Evolutionary conservation across 2,329 filamentous ascomycete species (phyloP), one percentile per base, ranked within the genome.

Genomic region (Leptographium procerum): DNA sequence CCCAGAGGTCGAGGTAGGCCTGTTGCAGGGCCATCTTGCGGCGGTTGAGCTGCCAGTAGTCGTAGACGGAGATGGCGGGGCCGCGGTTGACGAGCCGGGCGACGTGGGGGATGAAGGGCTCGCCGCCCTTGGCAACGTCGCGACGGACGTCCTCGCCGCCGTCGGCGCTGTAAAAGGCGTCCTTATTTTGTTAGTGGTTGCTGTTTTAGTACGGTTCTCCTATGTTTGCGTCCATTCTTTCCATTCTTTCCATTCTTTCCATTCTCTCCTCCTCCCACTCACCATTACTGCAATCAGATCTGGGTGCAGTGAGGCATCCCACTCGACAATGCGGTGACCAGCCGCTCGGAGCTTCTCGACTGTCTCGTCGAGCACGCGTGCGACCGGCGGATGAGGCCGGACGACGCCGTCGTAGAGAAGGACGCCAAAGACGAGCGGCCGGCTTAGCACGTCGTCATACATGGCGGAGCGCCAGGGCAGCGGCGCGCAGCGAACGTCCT

Each of bases 41-140:
- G 60, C 73, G 80, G 68, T 86, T 86, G 8, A 87, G 72, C 63
- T 86, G 82, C 84, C 83, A 87, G 68, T 87, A 87, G 5, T 83
- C 73, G 59, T 81, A 85, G 0, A 86, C 81, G 0, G 80, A 83
- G 16, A 86, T 80, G 1, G 81, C 66, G 13, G 73, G 63, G 2
- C 74, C 78, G 0, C 74, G 72, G 56, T 80, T 79, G 16, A 86
- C 67, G 7, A 87, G 72, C 0, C 70, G 73, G 64, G 84, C 73
- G 0, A 87, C 82, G 57, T 83, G 79, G 0, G 79, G 77, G 4
- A 85, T 76, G 47, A 76, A 77, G 0, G 83, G 83, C 58, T 87
- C 84, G 1, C 83, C 82, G 1, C 76, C 81, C 1, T 69, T 73
- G 5, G 68, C 65, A 0, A 87, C 69, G 33, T 81, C 81, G 3